A percentile compares a stretch with the other conserved stretches of the same genome.
These are phyloP conservation scores for Ophiosphaerella herpotricha DNA, from an alignment of 2,329 filamentous ascomycete species.

Conservation along the genomic window DNA sequence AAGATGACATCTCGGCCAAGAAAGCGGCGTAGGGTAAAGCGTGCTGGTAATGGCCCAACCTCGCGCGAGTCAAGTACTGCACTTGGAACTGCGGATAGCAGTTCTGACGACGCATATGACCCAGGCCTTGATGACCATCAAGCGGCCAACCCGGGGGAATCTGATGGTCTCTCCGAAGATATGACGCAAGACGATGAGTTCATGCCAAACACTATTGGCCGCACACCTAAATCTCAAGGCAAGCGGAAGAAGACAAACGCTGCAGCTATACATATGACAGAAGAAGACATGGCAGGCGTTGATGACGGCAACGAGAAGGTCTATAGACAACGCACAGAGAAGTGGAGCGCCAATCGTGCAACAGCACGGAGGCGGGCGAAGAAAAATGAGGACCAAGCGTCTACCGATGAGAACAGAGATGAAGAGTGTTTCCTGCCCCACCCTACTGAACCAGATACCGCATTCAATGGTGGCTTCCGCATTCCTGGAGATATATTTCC, in stretches of 20 bases:
- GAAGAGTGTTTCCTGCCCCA: conserved; percentile 86
- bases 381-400: conserved; percentile 38
- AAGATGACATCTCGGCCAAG: conserved; percentile 34
- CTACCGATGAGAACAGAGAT: conserved; percentile 44
- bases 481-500: conserved; percentile 93
- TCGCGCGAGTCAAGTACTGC: conserved; percentile 25
- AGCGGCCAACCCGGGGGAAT: conserved; percentile 46
- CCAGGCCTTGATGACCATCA: conserved; percentile 48
- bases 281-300: conserved; percentile 65
- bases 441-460: conserved; percentile 76
- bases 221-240: conserved; percentile 44
- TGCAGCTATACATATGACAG: conserved; percentile 28
- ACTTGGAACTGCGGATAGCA: conserved; percentile 29
- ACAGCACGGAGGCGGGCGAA: conserved; percentile 59
- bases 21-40: conserved; percentile 45
- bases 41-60: conserved; percentile 8
- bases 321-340: conserved; percentile 74
- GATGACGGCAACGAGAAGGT: conserved; percentile 88
- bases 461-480: conserved; percentile 74
- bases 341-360: conserved; percentile 72
- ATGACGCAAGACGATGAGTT: conserved; percentile 39
- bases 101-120: conserved; percentile 49
- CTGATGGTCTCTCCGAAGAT: conserved; percentile 42
- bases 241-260: conserved; percentile 35
- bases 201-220: conserved; percentile 38